Evolutionary conservation across 1,284 basidiomycete genomes (phyloP), one percentile per base, ranked within the genome.

Genomic region (Neolentinus lepideus): DNA sequence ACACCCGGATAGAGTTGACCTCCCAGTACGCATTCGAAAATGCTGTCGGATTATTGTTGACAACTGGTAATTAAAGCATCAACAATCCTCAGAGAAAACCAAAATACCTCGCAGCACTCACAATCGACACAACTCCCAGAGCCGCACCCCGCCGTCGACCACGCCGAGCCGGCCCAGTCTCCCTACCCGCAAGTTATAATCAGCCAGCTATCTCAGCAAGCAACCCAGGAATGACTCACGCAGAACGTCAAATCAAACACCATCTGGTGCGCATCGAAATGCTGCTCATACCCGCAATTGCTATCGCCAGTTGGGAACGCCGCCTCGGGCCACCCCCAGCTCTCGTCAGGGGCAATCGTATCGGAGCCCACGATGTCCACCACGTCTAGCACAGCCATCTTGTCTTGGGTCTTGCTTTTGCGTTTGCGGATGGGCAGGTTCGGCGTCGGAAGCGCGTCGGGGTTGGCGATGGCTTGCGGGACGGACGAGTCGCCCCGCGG

Each of bases 1-100:
- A 88, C 9, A 84, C 71, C 24, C 75, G 72, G 31, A 87, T 65
- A 2, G 77, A 73, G 62, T 81, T 80, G 65, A 88, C 71, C 54
- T 80, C 79, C 83, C 84, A 88, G 66, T 81, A 86, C 2, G 84
- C 80, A 12, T 84, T 73, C 16, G 55, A 51, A 65, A 86, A 86
- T 12, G 71, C 74, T 9, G 64, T 56, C 0, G 85, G 83, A 59
- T 82, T 75, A 57, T 79, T 75, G 61, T 78, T 64, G 31, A 84
- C 83, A 62, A 73, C 80, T 83, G 58, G 3, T 35, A 53, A 11
- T 55, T 4, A 43, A 21, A 36, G 2, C 12, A 51, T 26, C 26
- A 21, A 51, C 21, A 2, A 19, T 21, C 36, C 38, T 26, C 35
- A 26, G 50, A 58, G 54, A 2, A 55, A 51, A 43, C 33, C 33